These are phyloP conservation scores for Sanguinoderma infundibulare DNA, from an alignment of 1,284 basidiomycete genomes.

Conservation along the genomic window DNA sequence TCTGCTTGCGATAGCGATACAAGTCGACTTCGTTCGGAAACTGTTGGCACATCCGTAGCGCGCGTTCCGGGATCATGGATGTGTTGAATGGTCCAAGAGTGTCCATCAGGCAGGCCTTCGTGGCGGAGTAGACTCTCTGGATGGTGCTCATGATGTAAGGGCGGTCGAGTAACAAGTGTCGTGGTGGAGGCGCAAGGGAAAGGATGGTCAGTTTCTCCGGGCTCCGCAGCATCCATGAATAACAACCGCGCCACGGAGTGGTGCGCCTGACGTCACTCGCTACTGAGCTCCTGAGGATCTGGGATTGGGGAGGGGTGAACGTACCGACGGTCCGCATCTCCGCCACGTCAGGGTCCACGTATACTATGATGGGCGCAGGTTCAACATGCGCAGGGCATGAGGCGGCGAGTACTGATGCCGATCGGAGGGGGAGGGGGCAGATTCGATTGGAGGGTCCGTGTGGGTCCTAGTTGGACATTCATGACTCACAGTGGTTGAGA, in stretches of 20 bases:
- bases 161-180: too few species aligned
- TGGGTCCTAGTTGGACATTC: background rate
- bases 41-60: background rate
- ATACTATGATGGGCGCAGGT: background rate
- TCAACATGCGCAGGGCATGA: background rate
- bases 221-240: too few species aligned
- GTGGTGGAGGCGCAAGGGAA: too few species aligned
- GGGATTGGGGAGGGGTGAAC: background rate
- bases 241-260: too few species aligned
- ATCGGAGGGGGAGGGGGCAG: background rate
- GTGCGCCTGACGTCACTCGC: background rate
- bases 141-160: too few species aligned
- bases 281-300: background rate
- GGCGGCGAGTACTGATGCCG: background rate
- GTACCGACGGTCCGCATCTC: background rate
- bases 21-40: constrained; percentile 42
- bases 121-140: background rate
- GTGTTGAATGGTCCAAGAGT: background rate
- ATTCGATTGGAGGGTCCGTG: background rate
- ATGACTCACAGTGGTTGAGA: background rate
- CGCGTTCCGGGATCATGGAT: background rate
- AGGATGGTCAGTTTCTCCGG: too few species aligned
- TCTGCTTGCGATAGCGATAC: constrained; percentile 76
- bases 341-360: background rate
- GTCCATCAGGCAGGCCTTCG: background rate